These are phyloP conservation scores for Coffea humblotiana DNA, from an alignment of 305 asterid species.

Conservation along the genomic window DNA sequence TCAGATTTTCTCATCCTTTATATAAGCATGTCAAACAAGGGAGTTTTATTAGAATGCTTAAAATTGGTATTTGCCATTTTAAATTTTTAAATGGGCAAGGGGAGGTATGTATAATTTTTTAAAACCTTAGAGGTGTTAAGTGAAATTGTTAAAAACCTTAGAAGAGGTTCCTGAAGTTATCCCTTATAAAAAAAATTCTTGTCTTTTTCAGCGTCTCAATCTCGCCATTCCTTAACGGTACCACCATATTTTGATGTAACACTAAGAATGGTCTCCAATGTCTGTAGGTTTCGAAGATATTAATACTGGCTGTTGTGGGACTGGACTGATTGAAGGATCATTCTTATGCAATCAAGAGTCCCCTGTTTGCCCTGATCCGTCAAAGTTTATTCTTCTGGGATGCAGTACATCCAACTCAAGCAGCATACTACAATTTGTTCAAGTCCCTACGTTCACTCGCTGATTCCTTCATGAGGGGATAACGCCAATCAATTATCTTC, in stretches of 20 bases:
- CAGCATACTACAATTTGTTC: conserved; percentile 35
- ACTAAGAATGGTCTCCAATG: background rate
- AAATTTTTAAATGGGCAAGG: too few relatives aligned
- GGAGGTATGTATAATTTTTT: too few relatives aligned
- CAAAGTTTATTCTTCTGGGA: conserved; percentile 52
- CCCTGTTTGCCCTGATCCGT: conserved; percentile 30
- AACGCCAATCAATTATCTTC: background rate
- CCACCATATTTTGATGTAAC: background rate
- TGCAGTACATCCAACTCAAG: conserved; percentile 50
- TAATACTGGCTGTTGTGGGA: conserved; percentile 51
- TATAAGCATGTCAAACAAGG: too few relatives aligned
- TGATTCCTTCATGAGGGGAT: conserved; percentile 28
- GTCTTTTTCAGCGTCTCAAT: background rate
- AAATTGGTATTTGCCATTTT: too few relatives aligned
- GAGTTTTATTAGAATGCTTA: too few relatives aligned
- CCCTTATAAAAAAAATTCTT: too few relatives aligned
- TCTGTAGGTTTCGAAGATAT: conserved; percentile 37
- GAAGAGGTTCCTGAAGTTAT: too few relatives aligned
- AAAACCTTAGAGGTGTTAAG: too few relatives aligned
- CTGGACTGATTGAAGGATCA: conserved; percentile 43
- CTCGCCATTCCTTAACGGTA: background rate
- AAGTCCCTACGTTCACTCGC: conserved; percentile 30
- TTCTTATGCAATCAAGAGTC: conserved; percentile 39
- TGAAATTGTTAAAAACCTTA: too few relatives aligned
- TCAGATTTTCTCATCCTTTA: too few relatives aligned